These are phyloP conservation scores for Iberis amara DNA, from an alignment of 441 rosid genomes.

Conservation along the genomic window DNA sequence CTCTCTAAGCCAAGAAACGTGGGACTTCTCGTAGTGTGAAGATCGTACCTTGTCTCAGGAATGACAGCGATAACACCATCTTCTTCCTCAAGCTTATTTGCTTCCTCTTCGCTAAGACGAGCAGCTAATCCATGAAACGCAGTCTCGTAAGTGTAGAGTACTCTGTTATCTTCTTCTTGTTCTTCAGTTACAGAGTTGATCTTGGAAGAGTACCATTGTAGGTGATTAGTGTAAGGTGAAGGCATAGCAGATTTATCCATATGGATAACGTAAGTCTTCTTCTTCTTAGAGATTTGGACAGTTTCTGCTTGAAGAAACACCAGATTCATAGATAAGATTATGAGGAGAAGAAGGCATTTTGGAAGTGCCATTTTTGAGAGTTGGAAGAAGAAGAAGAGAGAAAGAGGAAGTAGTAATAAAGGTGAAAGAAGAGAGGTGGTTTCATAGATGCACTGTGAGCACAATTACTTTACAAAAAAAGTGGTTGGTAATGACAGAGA, in stretches of 20 bases:
- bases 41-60: conserved; percentile 52
- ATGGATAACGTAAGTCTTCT: conserved; percentile 67
- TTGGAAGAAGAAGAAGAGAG: conserved; percentile 13
- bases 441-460: conserved; percentile 29
- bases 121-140: conserved; percentile 72
- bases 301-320: conserved; percentile 30
- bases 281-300: conserved; percentile 30
- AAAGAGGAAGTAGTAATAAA: conserved; percentile 21
- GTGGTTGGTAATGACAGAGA: conserved; percentile 32
- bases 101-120: conserved; percentile 49
- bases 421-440: conserved; percentile 26
- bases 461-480: conserved; percentile 20
- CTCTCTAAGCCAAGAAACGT: conserved; percentile 51
- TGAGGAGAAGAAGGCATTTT: conserved; percentile 39
- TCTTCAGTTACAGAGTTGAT: conserved; percentile 41
- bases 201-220: conserved; percentile 73
- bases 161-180: conserved; percentile 38
- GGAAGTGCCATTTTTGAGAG: conserved; percentile 11
- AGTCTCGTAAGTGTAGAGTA: conserved; percentile 64
- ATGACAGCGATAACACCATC: conserved; percentile 48
- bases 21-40: conserved; percentile 72
- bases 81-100: conserved; percentile 45
- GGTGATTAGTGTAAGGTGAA: conserved; percentile 42
- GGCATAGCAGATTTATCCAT: conserved; percentile 86
- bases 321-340: conserved; percentile 32